Evolutionary conservation across 208 protist species (phyloP).

Genomic region (Leishmania amazonensis): DNA sequence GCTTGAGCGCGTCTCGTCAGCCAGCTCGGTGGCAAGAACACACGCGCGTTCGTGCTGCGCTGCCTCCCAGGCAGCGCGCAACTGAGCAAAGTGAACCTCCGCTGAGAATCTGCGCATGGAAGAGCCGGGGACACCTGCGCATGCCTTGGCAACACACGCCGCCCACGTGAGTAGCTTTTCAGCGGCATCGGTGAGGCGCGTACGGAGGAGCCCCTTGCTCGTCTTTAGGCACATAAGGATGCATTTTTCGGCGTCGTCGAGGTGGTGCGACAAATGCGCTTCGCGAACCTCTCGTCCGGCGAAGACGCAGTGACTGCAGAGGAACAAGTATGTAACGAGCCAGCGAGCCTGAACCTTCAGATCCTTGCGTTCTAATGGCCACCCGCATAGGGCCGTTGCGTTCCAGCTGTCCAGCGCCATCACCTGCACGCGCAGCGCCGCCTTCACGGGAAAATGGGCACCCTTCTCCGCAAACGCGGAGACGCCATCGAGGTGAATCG

Average conservation of each 20-base stretch:
- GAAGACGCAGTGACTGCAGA: slow-evolving; percentile 65
- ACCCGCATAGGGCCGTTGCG: slow-evolving; percentile 34
- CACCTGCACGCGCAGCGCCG: slow-evolving; percentile 41
- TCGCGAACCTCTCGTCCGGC: slow-evolving; percentile 31
- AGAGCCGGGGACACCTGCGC: background rate
- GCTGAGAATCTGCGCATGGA: slow-evolving; percentile 8
- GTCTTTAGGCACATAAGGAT: slow-evolving; percentile 85
- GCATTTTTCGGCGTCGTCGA: slow-evolving; percentile 63
- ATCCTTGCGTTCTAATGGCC: slow-evolving; percentile 19
- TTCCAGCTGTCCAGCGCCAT: slow-evolving; percentile 64
- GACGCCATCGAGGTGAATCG: background rate
- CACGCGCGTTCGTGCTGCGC: slow-evolving; percentile 19
- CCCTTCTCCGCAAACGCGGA: background rate
- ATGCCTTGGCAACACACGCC: slow-evolving; percentile 5
- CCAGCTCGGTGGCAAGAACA: slow-evolving; percentile 24
- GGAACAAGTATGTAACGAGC: slow-evolving; percentile 52
- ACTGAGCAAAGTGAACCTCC: slow-evolving; percentile 61
- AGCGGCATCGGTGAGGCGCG: slow-evolving; percentile 5
- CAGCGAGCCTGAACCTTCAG: slow-evolving; percentile 32
- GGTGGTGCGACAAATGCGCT: slow-evolving; percentile 58
- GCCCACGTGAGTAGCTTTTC: slow-evolving; percentile 32
- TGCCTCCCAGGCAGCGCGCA: slow-evolving; percentile 46
- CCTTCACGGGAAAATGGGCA: slow-evolving; percentile 41
- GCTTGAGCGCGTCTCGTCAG: slow-evolving; percentile 20
- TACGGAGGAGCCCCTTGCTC: slow-evolving; percentile 34